phyloP scores from a whole-genome alignment of 2,329 filamentous ascomycete genomes.

The Cladosporium sp. region DNA sequence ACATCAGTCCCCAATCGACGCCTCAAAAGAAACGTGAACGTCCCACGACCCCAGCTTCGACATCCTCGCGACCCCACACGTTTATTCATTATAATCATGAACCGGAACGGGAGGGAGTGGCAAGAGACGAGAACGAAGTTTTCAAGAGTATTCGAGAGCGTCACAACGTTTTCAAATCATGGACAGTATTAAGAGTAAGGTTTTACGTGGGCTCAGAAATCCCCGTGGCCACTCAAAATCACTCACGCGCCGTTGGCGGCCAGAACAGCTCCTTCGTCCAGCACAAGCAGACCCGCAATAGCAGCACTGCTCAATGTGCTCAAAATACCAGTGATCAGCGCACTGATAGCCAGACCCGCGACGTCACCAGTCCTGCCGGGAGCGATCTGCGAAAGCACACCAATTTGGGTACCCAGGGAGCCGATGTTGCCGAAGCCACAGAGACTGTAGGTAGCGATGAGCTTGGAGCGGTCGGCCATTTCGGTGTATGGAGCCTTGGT shows the following conservation, averaged over 20 bases:
- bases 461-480: slow-evolving; percentile 65
- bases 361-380: slow-evolving; percentile 71
- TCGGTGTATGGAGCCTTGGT: slow-evolving; percentile 48
- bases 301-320: slow-evolving; percentile 74
- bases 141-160: not conserved
- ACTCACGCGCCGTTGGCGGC: not conserved
- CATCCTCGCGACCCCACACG: not conserved
- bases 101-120: not conserved
- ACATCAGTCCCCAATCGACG: not conserved
- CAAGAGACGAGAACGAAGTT: not conserved
- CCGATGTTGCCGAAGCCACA: slow-evolving; percentile 77
- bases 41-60: not conserved
- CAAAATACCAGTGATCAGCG: slow-evolving; percentile 72
- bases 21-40: not conserved
- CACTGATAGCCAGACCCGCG: slow-evolving; percentile 69
- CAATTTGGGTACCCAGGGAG: slow-evolving; percentile 84
- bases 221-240: not conserved
- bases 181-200: not conserved
- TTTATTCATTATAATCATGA: not conserved
- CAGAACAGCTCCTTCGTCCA: slow-evolving; percentile 40
- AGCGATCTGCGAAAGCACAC: slow-evolving; percentile 77
- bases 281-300: slow-evolving; percentile 72
- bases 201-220: not conserved
- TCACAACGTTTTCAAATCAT: not conserved
- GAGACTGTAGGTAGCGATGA: slow-evolving; percentile 82